Evolutionary conservation across 2,329 filamentous ascomycete genomes (phyloP), one percentile per base, ranked within the genome.

Genomic region (Lachnellula hyalina): DNA sequence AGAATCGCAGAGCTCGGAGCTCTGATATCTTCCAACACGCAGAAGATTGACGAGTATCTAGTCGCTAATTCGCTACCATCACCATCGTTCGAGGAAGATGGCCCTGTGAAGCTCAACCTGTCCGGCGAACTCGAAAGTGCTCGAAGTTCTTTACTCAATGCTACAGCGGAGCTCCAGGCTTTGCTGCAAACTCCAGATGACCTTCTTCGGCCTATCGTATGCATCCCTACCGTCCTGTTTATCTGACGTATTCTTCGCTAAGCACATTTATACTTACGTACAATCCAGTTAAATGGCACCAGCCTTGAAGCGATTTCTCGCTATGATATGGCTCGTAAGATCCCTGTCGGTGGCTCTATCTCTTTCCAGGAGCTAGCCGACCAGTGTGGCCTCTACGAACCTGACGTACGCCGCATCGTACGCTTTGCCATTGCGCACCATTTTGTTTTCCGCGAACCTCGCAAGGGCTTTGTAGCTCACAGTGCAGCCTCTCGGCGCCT

Each of bases 281-380:
- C 36, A 8, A 28, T 9, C 7, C 36, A 44, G 41, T 23, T 47
- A 19, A 61, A 63, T n/a, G 28, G 53, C 25, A 51, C 57, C 23
- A 53, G 47, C 17, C 55, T 65, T 19, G 53, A 62, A 45, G 63
- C 63, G 15, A 62, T 65, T 44, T 58, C 45, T 47, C 49, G 44
- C 17, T 63, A 57, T 45, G 49, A 56, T 5, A 59, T 67, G 19
- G 62, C 62, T 4, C 28, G 34, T 2, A 52, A 52, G 12, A 50
- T 66, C 15, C 51, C 59, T 11, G 17, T 58, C 17, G 36, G 57
- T 15, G 58, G 61, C 32, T 51, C 52, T 44, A 56, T 60, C 15
- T 54, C 61, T n/a, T 65, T 57, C 49, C 52, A 51, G 11, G 53
- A 64, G 6, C 49, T 67, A 6, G 57, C 63, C 8, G 38, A 51